These are phyloP conservation scores for Candida nemodendra DNA, from an alignment of 805 yeast genomes.

Conservation along the genomic window DNA sequence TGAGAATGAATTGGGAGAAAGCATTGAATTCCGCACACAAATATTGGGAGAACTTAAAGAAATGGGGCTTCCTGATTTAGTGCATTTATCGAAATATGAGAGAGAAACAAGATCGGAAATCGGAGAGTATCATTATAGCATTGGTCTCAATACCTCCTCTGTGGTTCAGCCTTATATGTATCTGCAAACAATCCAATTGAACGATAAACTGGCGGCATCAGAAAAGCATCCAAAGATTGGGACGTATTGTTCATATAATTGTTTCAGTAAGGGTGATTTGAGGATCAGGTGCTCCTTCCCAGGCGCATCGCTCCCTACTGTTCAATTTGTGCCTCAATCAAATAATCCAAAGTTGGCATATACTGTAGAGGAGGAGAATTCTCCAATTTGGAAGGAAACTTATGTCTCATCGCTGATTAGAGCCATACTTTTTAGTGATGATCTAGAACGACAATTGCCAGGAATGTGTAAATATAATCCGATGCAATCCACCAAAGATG, in stretches of 20 bases:
- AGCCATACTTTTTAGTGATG: constrained; percentile 50
- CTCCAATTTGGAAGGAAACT: constrained; percentile 58
- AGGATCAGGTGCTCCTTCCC: constrained; percentile 64
- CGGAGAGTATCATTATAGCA: constrained; percentile 53
- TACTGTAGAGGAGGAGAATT: constrained; percentile 53
- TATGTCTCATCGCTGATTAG: constrained; percentile 59
- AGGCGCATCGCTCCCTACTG: constrained; percentile 37
- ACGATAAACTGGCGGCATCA: constrained; percentile 28
- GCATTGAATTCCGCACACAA: constrained; percentile 49
- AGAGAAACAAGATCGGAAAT: constrained; percentile 44
- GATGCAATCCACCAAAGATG: constrained; percentile 34
- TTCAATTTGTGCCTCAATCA: constrained; percentile 49
- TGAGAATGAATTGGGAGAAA: constrained; percentile 51
- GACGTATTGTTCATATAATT: constrained; percentile 70
- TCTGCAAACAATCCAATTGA: constrained; percentile 44
- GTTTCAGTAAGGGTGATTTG: constrained; percentile 70
- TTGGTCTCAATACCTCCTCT: constrained; percentile 54
- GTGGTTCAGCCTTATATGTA: constrained; percentile 57
- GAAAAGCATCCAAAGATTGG: constrained; percentile 37
- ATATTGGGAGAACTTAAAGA: constrained; percentile 44
- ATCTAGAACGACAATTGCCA: constrained; percentile 54
- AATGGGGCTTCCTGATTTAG: constrained; percentile 76
- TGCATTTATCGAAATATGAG: constrained; percentile 48
- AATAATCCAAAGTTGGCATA: constrained; percentile 33
- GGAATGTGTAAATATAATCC: constrained; percentile 55